Evolutionary conservation across 371 early-diverging fungal species (phyloP), one percentile per base, ranked within the genome.

Genomic region (Mortierella sp.): DNA sequence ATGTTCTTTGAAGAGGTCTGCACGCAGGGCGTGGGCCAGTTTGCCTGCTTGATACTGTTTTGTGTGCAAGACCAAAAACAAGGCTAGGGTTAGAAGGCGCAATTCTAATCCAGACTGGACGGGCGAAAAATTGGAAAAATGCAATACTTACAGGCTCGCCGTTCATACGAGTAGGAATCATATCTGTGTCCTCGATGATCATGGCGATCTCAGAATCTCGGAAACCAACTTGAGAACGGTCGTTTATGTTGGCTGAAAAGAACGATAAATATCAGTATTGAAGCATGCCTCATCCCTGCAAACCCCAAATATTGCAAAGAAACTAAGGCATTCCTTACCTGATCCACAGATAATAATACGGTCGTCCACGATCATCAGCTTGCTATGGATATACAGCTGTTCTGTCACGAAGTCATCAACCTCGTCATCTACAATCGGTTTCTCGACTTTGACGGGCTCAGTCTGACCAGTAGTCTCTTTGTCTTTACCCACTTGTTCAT

Each of bases 361-460:
- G 68, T 94, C 95, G 80, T 97, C 97, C 3, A 94, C 92, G 69
- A 97, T 94, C 88, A 96, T 86, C 31, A 96, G 64, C 69, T 97
- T 97, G 68, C 91, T 89, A 78, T 97, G 97, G 49, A 96, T 87
- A 76, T 97, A 96, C 32, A 96, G 79, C 42, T 92, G 84, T 70
- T 97, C 96, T 4, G 90, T 91, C 0, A 93, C 91, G 70, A 86
- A 85, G 51, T 79, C 65, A 46, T 72, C 64, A 4, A 72, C 78
- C 50, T 78, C 50, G 31, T 80, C 60, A 2, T 56, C 64, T 41
- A 60, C 63, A 23, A 56, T 55, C 3, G 34, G 60, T n/a, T 42
- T 28, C 26, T 31, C 17, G 14, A n/a, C 41, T 14, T 12, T 21
- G 14, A 15, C 28, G 1, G 49, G 56, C n/a, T 31, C 41, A 26